Conservation (phyloP, 2,329 filamentous ascomycete genomes). For the Fusarium coffeatum region DNA sequence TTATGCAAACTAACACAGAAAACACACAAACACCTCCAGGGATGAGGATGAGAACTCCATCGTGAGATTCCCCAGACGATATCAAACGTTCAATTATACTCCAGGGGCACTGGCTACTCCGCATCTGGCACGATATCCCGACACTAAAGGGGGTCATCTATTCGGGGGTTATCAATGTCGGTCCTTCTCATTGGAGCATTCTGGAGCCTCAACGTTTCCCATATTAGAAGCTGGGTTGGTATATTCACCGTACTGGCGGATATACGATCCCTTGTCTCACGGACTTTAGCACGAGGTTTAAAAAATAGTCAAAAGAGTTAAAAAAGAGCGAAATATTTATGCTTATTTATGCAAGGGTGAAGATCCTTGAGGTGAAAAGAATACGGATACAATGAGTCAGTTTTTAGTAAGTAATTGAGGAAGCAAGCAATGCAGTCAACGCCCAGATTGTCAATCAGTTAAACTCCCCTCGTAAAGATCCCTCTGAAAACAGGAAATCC, state of each 20-base stretch:
- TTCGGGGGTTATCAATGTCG: slow-evolving; percentile 6
- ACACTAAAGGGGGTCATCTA: not conserved
- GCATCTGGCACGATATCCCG: slow-evolving; percentile 17
- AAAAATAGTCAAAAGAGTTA: not conserved
- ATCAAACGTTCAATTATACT: slow-evolving; percentile 28
- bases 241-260: slow-evolving; percentile 19
- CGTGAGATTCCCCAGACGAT: slow-evolving; percentile 20
- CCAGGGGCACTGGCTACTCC: slow-evolving; percentile 16
- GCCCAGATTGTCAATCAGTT: slow-evolving; percentile 20
- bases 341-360: slow-evolving; percentile 31
- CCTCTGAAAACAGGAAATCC: not conserved
- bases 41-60: not conserved
- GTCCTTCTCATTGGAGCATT: slow-evolving; percentile 17
- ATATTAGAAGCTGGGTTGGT: slow-evolving; percentile 7
- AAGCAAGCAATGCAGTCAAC: slow-evolving; percentile 21
- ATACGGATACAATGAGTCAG: slow-evolving; percentile 21
- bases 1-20: not conserved
- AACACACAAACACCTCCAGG: not conserved
- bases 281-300: not conserved
- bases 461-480: slow-evolving; percentile 28
- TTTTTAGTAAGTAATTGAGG: slow-evolving; percentile 4
- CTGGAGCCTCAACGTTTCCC: slow-evolving; percentile 1
- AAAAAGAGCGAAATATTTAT: slow-evolving; percentile 19
- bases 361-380: slow-evolving; percentile 7
- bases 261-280: slow-evolving; percentile 2